A percentile compares a stretch with the other conserved stretches of the same genome.
Conservation (phyloP, 1,284 basidiomycete species). For the Gomphus bonarii region DNA sequence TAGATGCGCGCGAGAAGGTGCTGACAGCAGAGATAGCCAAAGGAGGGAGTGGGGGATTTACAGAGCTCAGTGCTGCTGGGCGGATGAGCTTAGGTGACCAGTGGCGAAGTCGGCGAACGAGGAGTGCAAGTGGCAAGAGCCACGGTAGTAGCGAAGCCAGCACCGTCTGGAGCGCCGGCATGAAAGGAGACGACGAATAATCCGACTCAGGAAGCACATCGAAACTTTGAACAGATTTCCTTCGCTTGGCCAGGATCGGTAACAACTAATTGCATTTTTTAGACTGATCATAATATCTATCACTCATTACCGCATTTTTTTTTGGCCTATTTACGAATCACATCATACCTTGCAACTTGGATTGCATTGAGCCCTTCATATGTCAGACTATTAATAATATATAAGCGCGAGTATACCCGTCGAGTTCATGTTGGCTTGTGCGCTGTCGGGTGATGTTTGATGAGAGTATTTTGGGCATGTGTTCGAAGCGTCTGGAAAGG, state of each 20-base stretch:
- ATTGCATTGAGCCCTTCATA: background rate
- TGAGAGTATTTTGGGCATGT: constrained; percentile 70
- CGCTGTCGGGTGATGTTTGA: constrained; percentile 32
- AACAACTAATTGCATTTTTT: background rate
- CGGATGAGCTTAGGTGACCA: constrained; percentile 26
- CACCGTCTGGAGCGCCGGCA: constrained; percentile 76
- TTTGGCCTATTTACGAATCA: background rate
- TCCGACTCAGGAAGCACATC: no score
- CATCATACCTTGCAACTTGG: background rate
- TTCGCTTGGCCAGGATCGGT: background rate
- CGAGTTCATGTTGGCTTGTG: background rate
- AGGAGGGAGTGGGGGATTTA: constrained; percentile 63
- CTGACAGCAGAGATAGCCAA: constrained; percentile 68
- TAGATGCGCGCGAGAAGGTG: constrained; percentile 65
- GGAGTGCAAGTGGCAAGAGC: constrained; percentile 33
- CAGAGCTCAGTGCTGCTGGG: constrained; percentile 48
- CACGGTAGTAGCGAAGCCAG: constrained; percentile 52
- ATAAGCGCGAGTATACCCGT: background rate
- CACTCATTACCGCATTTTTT: background rate
- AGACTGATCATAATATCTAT: background rate
- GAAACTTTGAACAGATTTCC: background rate
- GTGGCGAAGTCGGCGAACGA: constrained; percentile 47
- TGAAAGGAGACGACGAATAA: constrained; percentile 45
- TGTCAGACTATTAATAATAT: constrained; percentile 1
- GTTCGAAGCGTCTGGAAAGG: constrained; percentile 73